phyloP scores from a whole-genome alignment of 345 rosid species.

The Gossypium anomalum region DNA sequence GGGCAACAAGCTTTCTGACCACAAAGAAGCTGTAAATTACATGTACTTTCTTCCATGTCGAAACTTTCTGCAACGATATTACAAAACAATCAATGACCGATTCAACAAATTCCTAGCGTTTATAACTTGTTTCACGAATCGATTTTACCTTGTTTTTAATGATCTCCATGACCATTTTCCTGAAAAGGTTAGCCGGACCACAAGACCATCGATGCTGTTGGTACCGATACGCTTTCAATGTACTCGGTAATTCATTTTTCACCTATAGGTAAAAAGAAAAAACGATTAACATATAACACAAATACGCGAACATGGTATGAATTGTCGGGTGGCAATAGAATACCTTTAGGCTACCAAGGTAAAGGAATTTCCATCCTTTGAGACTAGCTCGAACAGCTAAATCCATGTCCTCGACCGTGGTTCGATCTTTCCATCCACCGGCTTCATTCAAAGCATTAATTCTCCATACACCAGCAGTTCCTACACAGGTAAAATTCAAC shows the following conservation, averaged over 20 bases:
- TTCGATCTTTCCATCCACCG: slow-evolving; percentile 99
- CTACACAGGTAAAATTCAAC: slow-evolving; percentile 26
- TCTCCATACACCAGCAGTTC: slow-evolving; percentile 97
- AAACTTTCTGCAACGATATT: slow-evolving; percentile 60
- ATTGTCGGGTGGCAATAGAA: slow-evolving; percentile 22
- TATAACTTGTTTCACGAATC: not conserved
- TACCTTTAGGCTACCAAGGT: slow-evolving; percentile 72
- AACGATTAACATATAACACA: not conserved
- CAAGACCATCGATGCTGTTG: slow-evolving; percentile 98
- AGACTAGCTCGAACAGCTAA: slow-evolving; percentile 96
- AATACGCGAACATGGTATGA: not conserved
- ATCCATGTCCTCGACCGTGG: slow-evolving; percentile 99
- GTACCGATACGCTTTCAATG: slow-evolving; percentile 85
- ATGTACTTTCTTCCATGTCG: slow-evolving; percentile 83
- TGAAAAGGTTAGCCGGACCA: slow-evolving; percentile 96
- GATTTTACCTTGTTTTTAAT: slow-evolving; percentile 55
- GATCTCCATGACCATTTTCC: slow-evolving; percentile 87
- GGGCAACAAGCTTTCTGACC: slow-evolving; percentile 84
- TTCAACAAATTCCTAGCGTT: not conserved
- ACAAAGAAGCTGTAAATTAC: slow-evolving; percentile 92
- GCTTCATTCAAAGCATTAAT: slow-evolving; percentile 85
- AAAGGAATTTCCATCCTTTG: slow-evolving; percentile 91
- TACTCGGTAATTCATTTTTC: slow-evolving; percentile 92
- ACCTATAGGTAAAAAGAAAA: slow-evolving; percentile 36
- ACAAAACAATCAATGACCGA: not conserved